Conservation (phyloP, 768 basidiomycete genomes). For the Mycena venus region DNA sequence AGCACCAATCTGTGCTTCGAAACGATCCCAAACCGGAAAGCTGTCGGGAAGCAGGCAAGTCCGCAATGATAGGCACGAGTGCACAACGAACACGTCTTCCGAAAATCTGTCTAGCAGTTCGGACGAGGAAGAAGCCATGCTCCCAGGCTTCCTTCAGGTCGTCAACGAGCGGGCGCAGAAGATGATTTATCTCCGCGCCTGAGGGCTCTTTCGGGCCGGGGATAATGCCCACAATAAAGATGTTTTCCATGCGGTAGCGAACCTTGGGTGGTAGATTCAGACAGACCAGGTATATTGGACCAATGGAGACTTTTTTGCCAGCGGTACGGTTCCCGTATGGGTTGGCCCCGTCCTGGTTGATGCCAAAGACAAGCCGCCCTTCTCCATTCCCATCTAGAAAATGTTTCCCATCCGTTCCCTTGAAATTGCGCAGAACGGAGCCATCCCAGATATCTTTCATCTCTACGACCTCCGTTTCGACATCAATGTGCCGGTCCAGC, state of each 20-base stretch:
- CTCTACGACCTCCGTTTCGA: background rate
- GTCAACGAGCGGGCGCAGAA: slow-evolving; percentile 49
- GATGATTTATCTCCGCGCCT: slow-evolving; percentile 48
- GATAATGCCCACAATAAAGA: slow-evolving; percentile 58
- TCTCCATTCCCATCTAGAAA: slow-evolving; percentile 22
- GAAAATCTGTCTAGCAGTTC: slow-evolving; percentile 32
- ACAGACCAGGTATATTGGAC: slow-evolving; percentile 37
- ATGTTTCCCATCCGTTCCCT: slow-evolving; percentile 30
- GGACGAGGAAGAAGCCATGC: slow-evolving; percentile 42
- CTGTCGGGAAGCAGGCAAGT: slow-evolving; percentile 47
- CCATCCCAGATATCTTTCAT: slow-evolving; percentile 13
- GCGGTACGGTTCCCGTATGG: slow-evolving; percentile 16
- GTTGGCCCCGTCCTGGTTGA: slow-evolving; percentile 32
- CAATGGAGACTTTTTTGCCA: slow-evolving; percentile 18
- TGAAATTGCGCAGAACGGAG: slow-evolving; percentile 23
- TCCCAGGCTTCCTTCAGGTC: slow-evolving; percentile 50
- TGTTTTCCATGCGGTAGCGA: slow-evolving; percentile 52
- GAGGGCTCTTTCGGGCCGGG: slow-evolving; percentile 55
- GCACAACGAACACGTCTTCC: slow-evolving; percentile 46
- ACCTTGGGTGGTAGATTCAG: background rate
- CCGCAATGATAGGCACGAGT: slow-evolving; percentile 50
- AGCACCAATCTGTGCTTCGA: slow-evolving; percentile 19
- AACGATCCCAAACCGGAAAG: slow-evolving; percentile 33
- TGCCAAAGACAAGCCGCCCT: slow-evolving; percentile 24
- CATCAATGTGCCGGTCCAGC: slow-evolving; percentile 6